Evolutionary conservation across 2,329 filamentous ascomycete genomes (phyloP), one percentile per base, ranked within the genome.

Genomic region (Calonectria pseudoturangicola): DNA sequence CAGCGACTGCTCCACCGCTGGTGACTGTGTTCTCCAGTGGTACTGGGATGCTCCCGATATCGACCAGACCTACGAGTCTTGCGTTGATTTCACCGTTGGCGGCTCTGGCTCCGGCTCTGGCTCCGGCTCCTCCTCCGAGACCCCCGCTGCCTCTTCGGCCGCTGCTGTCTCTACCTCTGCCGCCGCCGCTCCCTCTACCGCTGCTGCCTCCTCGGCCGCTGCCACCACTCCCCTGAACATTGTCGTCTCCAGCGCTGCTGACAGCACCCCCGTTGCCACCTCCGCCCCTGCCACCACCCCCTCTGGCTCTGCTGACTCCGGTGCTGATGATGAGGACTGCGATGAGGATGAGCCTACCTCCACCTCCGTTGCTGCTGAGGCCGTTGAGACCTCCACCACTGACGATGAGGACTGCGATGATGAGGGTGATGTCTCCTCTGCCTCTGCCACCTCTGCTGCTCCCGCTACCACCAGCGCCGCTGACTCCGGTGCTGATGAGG

Each of bases 61-160:
- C 73, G 78, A 88, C 71, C 91, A 93, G 86, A 92, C 90, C 13
- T 93, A 93, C 79, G 89, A 91, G 84, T 87, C 87, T 63, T 93
- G 91, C 82, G 84, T 92, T 65, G 91, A 93, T 79, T 92, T 93
- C 63, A 79, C 79, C 33, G 75, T 82, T 43, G 71, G 67, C 33
- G 71, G 73, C 27, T 63, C 63, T n/a, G 45, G 60, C 47, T 70
- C 69, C 13, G 47, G 50, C 36, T 70, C 68, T 18, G 68, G 62
- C 33, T 66, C 73, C 50, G 28, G 36, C 21, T 54, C 64, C 25
- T 58, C 73, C 9, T 67, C 65, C 4, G 6, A 9, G 33, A 54
- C 69, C 3, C 33, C 74, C 13, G 66, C 73, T 3, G 60, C 62
- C 16, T 48, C 66, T 36, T 48, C 71, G 7, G 33, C 36, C n/a